Evolutionary conservation across 805 yeast genomes (phyloP).

Genomic region (Cyberlindnera amylophila): DNA sequence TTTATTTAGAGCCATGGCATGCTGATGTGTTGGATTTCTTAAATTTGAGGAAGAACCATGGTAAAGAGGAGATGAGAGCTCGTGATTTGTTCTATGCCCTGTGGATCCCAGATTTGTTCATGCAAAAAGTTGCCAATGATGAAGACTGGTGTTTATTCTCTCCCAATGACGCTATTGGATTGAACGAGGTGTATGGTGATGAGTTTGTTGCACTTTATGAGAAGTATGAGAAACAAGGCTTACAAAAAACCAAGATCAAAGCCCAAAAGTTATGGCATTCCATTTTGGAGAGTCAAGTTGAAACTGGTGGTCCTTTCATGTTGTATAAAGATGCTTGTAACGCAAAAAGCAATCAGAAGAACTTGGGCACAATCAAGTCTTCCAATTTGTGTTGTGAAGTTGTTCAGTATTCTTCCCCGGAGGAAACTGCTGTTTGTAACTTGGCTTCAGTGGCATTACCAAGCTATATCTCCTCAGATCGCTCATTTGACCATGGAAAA

Average conservation of each 20-base stretch:
- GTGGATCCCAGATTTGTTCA: conserved; percentile 93
- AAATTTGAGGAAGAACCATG: conserved; percentile 88
- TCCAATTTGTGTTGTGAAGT: conserved; percentile 94
- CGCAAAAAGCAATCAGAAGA: conserved; percentile 82
- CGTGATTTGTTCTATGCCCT: conserved; percentile 89
- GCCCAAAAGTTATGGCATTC: conserved; percentile 93
- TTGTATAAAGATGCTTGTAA: conserved; percentile 92
- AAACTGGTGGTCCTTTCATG: conserved; percentile 95
- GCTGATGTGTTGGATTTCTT: conserved; percentile 83
- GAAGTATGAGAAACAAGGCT: conserved; percentile 67
- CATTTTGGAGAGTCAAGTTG: conserved; percentile 87
- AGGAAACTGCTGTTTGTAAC: conserved; percentile 94
- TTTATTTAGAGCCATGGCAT: conserved; percentile 97
- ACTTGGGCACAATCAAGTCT: conserved; percentile 87
- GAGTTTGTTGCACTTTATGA: conserved; percentile 72
- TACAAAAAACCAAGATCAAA: conserved; percentile 58
- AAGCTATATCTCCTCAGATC: conserved; percentile 46
- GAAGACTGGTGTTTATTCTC: conserved; percentile 87
- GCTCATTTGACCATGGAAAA: conserved; percentile 55
- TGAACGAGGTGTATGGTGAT: conserved; percentile 78
- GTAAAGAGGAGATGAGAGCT: conserved; percentile 90
- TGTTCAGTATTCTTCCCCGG: conserved; percentile 86
- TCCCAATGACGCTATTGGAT: conserved; percentile 84
- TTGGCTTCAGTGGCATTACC: conserved; percentile 90
- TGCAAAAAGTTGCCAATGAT: conserved; percentile 80